Conservation (phyloP, 1,139 yeast species). For the Hansenula lynferdii region DNA sequence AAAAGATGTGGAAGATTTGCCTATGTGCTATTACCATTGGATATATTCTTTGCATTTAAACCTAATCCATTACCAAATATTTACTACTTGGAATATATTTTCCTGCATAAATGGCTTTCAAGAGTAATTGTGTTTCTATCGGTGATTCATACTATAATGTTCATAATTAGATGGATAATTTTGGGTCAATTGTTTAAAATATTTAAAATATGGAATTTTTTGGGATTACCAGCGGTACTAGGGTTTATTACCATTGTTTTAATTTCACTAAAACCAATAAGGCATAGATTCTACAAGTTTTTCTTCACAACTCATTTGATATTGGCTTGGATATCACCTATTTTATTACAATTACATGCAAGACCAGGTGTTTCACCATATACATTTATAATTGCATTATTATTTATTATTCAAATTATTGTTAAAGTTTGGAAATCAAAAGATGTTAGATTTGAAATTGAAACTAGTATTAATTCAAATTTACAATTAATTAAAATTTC, state of each 20-base stretch:
- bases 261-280: conserved; percentile 51
- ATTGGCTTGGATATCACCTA: conserved; percentile 59
- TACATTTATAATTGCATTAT: conserved; percentile 40
- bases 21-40: conserved; percentile 61
- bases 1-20: conserved; percentile 47
- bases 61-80: conserved; percentile 55
- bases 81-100: conserved; percentile 50
- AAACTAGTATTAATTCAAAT: conserved; percentile 25
- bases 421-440: conserved; percentile 26
- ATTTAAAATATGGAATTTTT: conserved; percentile 43
- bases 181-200: conserved; percentile 36
- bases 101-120: conserved; percentile 78
- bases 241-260: conserved; percentile 41
- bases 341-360: conserved; percentile 64
- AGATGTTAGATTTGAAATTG: conserved; percentile 21
- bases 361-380: conserved; percentile 63
- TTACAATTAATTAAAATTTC: conserved; percentile 30
- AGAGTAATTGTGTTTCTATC: conserved; percentile 53
- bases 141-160: conserved; percentile 55
- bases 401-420: conserved; percentile 42
- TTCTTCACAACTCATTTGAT: conserved; percentile 69
- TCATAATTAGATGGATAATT: conserved; percentile 39
- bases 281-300: conserved; percentile 47
- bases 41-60: conserved; percentile 53
- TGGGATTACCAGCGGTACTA: conserved; percentile 54